These are phyloP conservation scores for Tylopilus sp. DNA, from an alignment of 768 basidiomycete genomes.

Conservation along the genomic window DNA sequence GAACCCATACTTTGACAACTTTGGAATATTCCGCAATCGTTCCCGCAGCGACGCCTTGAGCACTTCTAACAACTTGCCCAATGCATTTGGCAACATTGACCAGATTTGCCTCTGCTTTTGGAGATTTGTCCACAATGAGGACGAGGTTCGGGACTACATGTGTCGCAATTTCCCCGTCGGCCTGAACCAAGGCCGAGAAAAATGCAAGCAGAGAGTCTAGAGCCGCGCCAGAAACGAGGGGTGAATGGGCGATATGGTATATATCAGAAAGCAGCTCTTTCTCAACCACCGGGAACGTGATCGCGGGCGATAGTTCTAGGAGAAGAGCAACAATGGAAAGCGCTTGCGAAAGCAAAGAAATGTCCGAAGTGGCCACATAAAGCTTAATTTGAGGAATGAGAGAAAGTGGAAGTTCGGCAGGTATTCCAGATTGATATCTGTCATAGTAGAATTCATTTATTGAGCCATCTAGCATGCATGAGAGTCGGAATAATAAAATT, in stretches of 20 bases:
- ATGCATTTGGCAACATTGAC: conserved; percentile 83
- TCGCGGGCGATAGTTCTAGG: conserved; percentile 59
- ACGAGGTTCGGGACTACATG: conserved; percentile 79
- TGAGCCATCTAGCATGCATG: neutral
- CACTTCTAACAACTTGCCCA: conserved; percentile 73
- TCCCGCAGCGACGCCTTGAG: conserved; percentile 70
- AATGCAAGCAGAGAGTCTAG: conserved; percentile 83
- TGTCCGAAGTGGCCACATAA: conserved; percentile 73
- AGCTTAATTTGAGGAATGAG: conserved; percentile 73
- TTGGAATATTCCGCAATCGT: conserved; percentile 85
- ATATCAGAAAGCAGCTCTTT: conserved; percentile 59
- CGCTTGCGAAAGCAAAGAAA: conserved; percentile 72
- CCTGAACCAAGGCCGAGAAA: conserved; percentile 76
- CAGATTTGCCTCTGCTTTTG: conserved; percentile 51
- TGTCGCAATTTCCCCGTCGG: conserved; percentile 78
- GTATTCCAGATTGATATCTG: conserved; percentile 48
- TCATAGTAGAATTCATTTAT: neutral
- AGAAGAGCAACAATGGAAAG: conserved; percentile 64
- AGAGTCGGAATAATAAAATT: neutral
- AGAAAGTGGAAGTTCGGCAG: conserved; percentile 53
- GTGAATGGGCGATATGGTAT: conserved; percentile 74
- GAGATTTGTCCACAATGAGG: conserved; percentile 63
- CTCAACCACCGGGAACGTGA: conserved; percentile 77
- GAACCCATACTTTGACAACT: conserved; percentile 58
- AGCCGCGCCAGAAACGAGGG: conserved; percentile 69